Base-by-base conservation (phyloP, 306 rosid genomes). In the Crotalaria pallida region DNA sequence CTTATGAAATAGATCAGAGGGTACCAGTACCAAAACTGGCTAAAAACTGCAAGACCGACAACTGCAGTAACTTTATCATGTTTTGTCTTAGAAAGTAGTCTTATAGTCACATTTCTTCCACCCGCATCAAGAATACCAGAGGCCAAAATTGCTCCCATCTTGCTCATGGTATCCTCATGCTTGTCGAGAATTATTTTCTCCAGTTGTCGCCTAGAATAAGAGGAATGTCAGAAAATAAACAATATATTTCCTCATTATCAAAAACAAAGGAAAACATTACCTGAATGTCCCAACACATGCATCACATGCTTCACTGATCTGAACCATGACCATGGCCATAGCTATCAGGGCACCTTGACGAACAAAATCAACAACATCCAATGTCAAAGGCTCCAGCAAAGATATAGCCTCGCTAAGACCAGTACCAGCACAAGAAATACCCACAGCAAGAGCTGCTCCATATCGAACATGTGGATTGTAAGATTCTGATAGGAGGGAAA, bases 141-240 rank as follows among this genome's bases (percentile, higher is more conserved):
- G 50, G 98, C 98, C 81, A 94, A 84, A 76, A 94, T 94, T 61
- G 98, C 98, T 62, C 98, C 98, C 98, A 94, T 94, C 85, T 94
- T 94, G 89, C 98, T 94, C 98, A 94, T 94, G 51, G 98, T 94
- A 74, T 94, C 98, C 79, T 94, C 98, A 45, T 94, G 98, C 92
- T 94, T 94, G 80, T 94, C 98, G n/a, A 94, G 84, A 71, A 94
- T 94, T 43, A 94, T 94, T 80, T 94, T 94, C 84, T 94, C 98
- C 85, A 94, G 72, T 74, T 94, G 96, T 21, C 96, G 96, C 90
- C 98, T 94, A 77, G 31, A 56, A 60, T 24, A 45, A 16, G 53
- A 23, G 12, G 15, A 44, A 76, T 5, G 52, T 72, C 31, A 77
- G 69, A 64, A 23, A 36, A 31, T n/a, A 34, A 65, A 41, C 9